A percentile compares a stretch with the other conserved stretches of the same genome.
phyloP scores from a whole-genome alignment of 129 eudicot genomes.

The Oenanthe sinensis region DNA sequence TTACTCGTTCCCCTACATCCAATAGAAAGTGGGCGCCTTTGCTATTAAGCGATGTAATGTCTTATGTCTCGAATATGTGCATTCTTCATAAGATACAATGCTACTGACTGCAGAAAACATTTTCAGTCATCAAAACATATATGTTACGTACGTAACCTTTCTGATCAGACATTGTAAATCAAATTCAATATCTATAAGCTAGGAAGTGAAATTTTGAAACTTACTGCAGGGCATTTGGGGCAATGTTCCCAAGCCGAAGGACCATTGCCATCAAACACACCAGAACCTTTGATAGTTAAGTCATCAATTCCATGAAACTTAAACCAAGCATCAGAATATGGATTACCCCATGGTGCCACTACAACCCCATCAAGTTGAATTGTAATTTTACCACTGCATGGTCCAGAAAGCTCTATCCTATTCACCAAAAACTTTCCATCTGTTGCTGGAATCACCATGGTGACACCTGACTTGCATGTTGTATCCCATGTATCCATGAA shows the following conservation, averaged over 20 bases:
- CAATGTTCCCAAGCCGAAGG: background rate
- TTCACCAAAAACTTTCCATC: background rate
- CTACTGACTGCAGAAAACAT: background rate
- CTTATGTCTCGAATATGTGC: background rate
- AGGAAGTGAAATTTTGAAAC: background rate
- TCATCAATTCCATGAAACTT: background rate
- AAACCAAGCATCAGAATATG: background rate
- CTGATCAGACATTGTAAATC: background rate
- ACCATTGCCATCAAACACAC: slow-evolving; percentile 9
- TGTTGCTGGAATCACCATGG: background rate
- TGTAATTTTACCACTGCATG: background rate
- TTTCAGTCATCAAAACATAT: background rate
- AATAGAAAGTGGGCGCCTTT: background rate
- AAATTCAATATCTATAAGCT: background rate
- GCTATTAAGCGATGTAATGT: background rate
- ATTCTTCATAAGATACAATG: background rate
- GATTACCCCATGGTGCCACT: background rate
- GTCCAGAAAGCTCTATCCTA: background rate
- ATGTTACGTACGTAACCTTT: background rate
- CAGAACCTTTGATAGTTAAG: background rate
- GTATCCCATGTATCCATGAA: background rate
- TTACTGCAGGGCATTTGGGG: background rate
- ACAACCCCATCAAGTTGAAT: background rate
- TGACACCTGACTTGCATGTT: background rate
- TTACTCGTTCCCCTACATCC: background rate